phyloP scores from a whole-genome alignment of 2,329 filamentous ascomycete species.

The Xylaria arbuscula region DNA sequence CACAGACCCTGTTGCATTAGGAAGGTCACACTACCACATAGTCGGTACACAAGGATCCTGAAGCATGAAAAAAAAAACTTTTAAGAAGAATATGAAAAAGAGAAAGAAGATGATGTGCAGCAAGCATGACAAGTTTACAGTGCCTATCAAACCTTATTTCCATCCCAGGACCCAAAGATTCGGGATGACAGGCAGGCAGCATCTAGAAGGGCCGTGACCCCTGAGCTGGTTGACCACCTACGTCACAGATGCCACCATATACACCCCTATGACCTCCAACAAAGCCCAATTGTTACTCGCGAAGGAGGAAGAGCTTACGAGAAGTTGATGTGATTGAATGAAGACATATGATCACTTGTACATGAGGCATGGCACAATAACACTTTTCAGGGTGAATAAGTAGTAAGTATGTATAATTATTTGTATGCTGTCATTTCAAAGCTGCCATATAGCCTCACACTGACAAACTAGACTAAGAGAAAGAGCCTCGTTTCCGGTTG shows the following conservation, averaged over 20 bases:
- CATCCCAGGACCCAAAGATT: background rate
- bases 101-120: background rate
- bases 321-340: background rate
- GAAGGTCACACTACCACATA: conserved; percentile 30
- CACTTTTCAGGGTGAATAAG: background rate
- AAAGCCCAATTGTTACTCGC: too few species aligned
- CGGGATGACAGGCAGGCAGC: background rate
- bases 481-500: conserved; percentile 10
- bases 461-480: conserved; percentile 6
- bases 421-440: background rate
- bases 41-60: conserved; percentile 6
- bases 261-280: too few species aligned
- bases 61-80: background rate
- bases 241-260: background rate
- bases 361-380: background rate
- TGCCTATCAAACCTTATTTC: background rate
- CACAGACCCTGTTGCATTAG: conserved; percentile 18
- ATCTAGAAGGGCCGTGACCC: background rate
- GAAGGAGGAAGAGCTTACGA: background rate
- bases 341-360: background rate
- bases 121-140: background rate
- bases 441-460: conserved; percentile 8
- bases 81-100: background rate
- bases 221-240: background rate
- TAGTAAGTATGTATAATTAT: conserved; percentile 6